Evolutionary conservation across 2,329 filamentous ascomycete species (phyloP).

Genomic region (Cordyceps javanica): DNA sequence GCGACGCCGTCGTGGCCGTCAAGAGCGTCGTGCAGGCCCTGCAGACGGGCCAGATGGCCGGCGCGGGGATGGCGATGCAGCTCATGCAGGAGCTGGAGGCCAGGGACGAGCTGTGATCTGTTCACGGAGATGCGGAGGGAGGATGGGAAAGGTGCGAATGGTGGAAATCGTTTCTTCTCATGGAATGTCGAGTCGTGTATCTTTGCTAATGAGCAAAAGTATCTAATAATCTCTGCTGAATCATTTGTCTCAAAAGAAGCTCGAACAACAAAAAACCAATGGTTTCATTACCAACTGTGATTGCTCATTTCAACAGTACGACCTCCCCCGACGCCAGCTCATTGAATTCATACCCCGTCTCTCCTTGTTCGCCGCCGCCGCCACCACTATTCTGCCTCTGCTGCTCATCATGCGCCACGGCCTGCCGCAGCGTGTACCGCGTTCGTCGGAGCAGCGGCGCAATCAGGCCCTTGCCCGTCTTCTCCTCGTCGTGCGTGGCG

Average conservation of each 20-base stretch:
- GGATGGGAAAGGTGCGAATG: too few species aligned
- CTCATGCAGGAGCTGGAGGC: slow-evolving; percentile 23
- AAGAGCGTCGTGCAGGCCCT: slow-evolving; percentile 24
- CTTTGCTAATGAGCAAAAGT: not conserved
- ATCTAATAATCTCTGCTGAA: not conserved
- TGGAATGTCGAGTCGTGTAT: too few species aligned
- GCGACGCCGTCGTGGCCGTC: slow-evolving; percentile 37
- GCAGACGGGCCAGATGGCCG: slow-evolving; percentile 24
- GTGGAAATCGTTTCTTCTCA: too few species aligned
- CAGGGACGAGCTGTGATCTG: slow-evolving; percentile 1
- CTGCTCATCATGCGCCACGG: slow-evolving; percentile 31
- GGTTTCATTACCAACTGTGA: not conserved
- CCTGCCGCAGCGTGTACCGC: slow-evolving; percentile 37
- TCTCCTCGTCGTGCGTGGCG: slow-evolving; percentile 59
- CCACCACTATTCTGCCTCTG: slow-evolving; percentile 13
- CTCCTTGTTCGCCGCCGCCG: too few species aligned
- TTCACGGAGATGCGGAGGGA: not conserved
- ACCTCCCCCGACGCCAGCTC: slow-evolving; percentile 52
- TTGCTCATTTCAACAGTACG: slow-evolving; percentile 37
- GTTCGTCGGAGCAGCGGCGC: slow-evolving; percentile 43
- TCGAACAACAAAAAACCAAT: not conserved
- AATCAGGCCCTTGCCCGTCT: slow-evolving; percentile 52
- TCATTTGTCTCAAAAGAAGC: too few species aligned
- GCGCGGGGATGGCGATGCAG: slow-evolving; percentile 21
- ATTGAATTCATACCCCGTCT: slow-evolving; percentile 39